Evolutionary conservation across 1,284 basidiomycete genomes (phyloP).

Genomic region (Ustilago trichophora): DNA sequence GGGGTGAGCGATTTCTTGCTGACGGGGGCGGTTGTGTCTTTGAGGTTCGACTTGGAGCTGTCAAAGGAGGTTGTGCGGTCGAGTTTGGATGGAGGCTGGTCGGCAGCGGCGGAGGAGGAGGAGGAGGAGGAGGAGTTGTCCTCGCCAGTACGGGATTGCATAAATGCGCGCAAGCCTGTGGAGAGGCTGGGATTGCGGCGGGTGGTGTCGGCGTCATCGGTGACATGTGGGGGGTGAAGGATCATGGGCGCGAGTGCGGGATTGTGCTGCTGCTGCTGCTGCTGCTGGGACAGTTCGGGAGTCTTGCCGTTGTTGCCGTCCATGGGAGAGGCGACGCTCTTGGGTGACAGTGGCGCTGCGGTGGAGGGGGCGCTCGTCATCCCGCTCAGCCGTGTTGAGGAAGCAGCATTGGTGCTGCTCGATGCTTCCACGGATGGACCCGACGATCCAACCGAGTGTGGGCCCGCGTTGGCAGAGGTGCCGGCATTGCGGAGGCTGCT

Average conservation of each 20-base stretch:
- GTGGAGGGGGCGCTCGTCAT: slow-evolving; percentile 30
- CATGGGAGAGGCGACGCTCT: slow-evolving; percentile 42
- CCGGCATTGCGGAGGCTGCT: too few species aligned
- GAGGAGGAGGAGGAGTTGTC: background rate
- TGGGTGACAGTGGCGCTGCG: slow-evolving; percentile 42
- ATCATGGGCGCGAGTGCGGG: slow-evolving; percentile 25
- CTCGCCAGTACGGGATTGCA: slow-evolving; percentile 11
- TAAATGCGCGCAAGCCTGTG: too few species aligned
- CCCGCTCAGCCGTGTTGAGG: slow-evolving; percentile 14
- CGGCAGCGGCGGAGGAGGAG: too few species aligned
- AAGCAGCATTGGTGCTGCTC: slow-evolving; percentile 20
- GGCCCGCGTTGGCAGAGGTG: background rate
- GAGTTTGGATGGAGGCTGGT: too few species aligned
- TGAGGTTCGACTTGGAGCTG: too few species aligned
- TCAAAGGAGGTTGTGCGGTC: too few species aligned
- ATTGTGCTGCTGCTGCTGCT: too few species aligned
- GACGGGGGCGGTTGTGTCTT: too few species aligned
- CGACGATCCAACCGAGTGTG: slow-evolving; percentile 15
- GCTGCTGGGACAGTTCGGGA: slow-evolving; percentile 25
- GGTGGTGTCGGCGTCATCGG: slow-evolving; percentile 34
- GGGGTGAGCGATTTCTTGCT: too few species aligned
- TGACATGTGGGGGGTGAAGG: slow-evolving; percentile 49
- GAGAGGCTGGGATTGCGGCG: slow-evolving; percentile 37
- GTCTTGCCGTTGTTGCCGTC: slow-evolving; percentile 25
- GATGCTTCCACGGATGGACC: slow-evolving; percentile 11